Evolutionary conservation across 2,329 filamentous ascomycete species (phyloP).

Genomic region (Fusarium praegraminearum): DNA sequence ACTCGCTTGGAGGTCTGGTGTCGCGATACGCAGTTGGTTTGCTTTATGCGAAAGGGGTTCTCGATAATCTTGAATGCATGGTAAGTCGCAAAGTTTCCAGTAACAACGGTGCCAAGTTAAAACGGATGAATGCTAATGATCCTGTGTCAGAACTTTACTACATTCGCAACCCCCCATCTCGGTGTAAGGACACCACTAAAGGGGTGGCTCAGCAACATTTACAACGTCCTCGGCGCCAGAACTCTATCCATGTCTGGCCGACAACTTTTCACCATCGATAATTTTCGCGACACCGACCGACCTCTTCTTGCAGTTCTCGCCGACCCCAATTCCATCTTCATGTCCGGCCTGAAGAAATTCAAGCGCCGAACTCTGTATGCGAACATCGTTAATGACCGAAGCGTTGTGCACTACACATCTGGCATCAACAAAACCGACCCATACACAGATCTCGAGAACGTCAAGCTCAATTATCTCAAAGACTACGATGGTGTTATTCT

Average conservation of each 20-base stretch:
- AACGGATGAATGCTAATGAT: constrained; percentile 23
- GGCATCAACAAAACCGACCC: constrained; percentile 82
- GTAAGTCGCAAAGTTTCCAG: constrained; percentile 53
- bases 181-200: constrained; percentile 78
- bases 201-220: constrained; percentile 75
- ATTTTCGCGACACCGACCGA: constrained; percentile 83
- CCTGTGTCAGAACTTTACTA: constrained; percentile 80
- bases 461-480: constrained; percentile 78
- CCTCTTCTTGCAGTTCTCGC: constrained; percentile 85
- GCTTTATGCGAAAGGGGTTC: constrained; percentile 81
- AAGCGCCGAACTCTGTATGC: constrained; percentile 82
- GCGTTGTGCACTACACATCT: constrained; percentile 86
- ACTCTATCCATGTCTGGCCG: constrained; percentile 85
- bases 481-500: constrained; percentile 82
- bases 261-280: constrained; percentile 89
- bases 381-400: constrained; percentile 88
- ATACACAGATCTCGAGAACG: constrained; percentile 73
- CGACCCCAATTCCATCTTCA: constrained; percentile 87
- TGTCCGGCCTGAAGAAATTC: constrained; percentile 81
- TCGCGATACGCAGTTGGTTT: constrained; percentile 88
- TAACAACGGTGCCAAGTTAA: background rate
- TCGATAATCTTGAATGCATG: constrained; percentile 83
- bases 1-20: constrained; percentile 89
- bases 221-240: constrained; percentile 85
- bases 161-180: constrained; percentile 87